Conservation (phyloP, 192 early-diverging fungal genomes). For the Haplosporangium gracile region DNA sequence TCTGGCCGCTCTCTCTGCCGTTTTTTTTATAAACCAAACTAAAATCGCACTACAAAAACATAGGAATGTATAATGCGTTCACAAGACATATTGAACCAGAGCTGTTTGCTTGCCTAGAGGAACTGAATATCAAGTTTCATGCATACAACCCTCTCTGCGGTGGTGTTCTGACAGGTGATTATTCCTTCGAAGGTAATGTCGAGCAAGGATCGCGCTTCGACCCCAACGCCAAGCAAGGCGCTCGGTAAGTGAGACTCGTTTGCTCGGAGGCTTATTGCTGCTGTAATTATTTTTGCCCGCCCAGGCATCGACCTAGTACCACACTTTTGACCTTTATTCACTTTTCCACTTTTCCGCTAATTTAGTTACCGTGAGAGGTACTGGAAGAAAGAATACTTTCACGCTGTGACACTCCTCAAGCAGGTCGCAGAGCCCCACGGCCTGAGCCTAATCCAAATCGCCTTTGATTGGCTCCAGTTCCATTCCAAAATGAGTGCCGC, state of each 20-base stretch:
- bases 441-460: conserved; percentile 47
- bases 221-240: conserved; percentile 41
- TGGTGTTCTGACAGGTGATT: conserved; percentile 52
- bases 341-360: not conserved
- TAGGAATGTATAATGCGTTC: conserved; percentile 42
- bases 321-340: not conserved
- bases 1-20: not conserved
- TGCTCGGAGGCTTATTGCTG: not conserved
- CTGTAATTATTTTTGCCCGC: conserved; percentile 3
- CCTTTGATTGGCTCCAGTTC: conserved; percentile 58
- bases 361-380: conserved; percentile 59
- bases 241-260: conserved; percentile 29
- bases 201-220: conserved; percentile 57
- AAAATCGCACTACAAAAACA: not conserved
- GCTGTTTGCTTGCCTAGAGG: conserved; percentile 71
- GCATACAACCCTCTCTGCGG: conserved; percentile 76
- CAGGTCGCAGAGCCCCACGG: conserved; percentile 41
- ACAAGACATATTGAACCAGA: conserved; percentile 65
- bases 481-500: conserved; percentile 53
- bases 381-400: conserved; percentile 67
- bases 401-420: conserved; percentile 63
- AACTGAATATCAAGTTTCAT: conserved; percentile 72
- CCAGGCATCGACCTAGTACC: not conserved
- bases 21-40: not conserved
- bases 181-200: conserved; percentile 33